Conservation (phyloP, 2,329 filamentous ascomycete species). For the Thermochaetoides dissita region DNA sequence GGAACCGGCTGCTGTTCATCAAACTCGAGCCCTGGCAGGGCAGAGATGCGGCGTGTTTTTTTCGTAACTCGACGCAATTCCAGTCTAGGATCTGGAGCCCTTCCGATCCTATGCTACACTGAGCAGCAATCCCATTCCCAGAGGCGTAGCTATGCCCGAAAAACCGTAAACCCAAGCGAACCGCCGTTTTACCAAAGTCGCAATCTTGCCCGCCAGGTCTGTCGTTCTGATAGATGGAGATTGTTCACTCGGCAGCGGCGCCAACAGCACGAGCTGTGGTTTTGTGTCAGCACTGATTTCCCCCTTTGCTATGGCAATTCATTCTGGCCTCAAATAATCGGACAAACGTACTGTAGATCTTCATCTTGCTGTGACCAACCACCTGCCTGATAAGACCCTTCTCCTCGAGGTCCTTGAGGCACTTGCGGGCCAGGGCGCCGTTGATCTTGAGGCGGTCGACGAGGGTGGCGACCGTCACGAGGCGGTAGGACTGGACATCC, state of each 20-base stretch:
- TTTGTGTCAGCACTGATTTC: no score
- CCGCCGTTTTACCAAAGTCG: conserved; percentile 16
- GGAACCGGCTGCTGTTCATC: conserved; percentile 8
- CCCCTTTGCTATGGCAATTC: no score
- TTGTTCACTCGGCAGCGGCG: conserved; percentile 29
- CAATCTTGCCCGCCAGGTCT: conserved; percentile 15
- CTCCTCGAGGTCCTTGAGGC: conserved; percentile 87
- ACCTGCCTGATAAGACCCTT: conserved; percentile 98
- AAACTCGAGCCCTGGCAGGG: conserved; percentile 11
- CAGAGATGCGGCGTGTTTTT: conserved; percentile 11
- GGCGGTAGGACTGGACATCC: conserved; percentile 99
- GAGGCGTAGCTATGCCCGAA: conserved; percentile 20
- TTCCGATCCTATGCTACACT: conserved; percentile 24
- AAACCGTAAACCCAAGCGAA: conserved; percentile 18
- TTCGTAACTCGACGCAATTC: conserved; percentile 19
- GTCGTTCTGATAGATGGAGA: conserved; percentile 12
- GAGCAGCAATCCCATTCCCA: conserved; percentile 17
- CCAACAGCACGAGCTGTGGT: conserved; percentile 45
- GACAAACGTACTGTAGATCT: conserved; percentile 71
- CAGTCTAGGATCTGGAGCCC: conserved; percentile 22
- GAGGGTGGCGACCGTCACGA: conserved; percentile 95
- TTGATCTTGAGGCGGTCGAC: conserved; percentile 99
- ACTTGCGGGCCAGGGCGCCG: conserved; percentile 84
- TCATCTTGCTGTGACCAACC: conserved; percentile 90
- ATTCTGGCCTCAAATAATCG: background rate